These are phyloP conservation scores for Scheffersomyces lignicola DNA, from an alignment of 1,139 yeast genomes.

Conservation along the genomic window DNA sequence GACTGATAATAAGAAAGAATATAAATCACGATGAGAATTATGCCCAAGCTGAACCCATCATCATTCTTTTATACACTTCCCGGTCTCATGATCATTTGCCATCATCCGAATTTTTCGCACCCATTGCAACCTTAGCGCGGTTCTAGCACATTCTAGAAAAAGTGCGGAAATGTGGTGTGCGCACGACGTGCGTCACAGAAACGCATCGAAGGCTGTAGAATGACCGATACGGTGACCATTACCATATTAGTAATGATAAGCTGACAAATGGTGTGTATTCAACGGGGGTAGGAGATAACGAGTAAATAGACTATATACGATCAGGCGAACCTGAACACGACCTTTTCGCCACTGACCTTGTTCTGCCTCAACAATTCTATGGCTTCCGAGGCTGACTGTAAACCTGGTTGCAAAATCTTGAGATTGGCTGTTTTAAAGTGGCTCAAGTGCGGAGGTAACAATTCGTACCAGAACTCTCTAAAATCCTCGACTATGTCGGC, in stretches of 20 bases:
- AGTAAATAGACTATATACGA: too few relatives aligned
- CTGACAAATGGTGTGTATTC: too few relatives aligned
- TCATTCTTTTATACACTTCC: neutral
- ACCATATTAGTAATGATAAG: too few relatives aligned
- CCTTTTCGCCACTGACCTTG: constrained; percentile 27
- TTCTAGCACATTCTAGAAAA: constrained; percentile 2
- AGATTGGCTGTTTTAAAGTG: constrained; percentile 22
- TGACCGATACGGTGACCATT: too few relatives aligned
- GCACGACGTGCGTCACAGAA: neutral
- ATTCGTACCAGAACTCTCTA: constrained; percentile 23
- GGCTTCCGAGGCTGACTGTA: constrained; percentile 27
- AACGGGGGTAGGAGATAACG: too few relatives aligned
- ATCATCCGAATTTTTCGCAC: constrained; percentile 3
- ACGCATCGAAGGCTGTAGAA: neutral
- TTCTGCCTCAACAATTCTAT: constrained; percentile 22
- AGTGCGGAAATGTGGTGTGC: too few relatives aligned
- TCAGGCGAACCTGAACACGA: constrained; percentile 29
- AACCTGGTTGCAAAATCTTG: constrained; percentile 25
- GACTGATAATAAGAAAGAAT: too few relatives aligned
- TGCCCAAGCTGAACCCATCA: too few relatives aligned
- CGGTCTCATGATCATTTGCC: neutral
- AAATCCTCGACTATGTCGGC: constrained; percentile 19
- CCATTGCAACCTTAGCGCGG: neutral
- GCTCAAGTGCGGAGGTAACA: constrained; percentile 18
- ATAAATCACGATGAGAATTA: too few relatives aligned